Conservation (phyloP, 495 filamentous ascomycete species). For the Daldinia loculata region DNA sequence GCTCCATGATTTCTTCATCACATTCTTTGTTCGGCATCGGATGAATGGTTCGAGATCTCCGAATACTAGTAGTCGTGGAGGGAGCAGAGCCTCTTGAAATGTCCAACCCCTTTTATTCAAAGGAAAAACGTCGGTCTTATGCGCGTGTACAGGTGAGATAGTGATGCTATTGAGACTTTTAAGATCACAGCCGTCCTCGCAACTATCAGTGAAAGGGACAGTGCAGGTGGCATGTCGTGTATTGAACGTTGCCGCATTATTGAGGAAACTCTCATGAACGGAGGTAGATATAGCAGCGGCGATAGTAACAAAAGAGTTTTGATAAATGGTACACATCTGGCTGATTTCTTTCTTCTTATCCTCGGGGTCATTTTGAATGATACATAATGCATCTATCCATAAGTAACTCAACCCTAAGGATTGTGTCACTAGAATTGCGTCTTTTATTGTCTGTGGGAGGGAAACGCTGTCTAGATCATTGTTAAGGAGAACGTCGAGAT, state of each 20-base stretch:
- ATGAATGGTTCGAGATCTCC: conserved; percentile 33
- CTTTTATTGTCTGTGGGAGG: conserved; percentile 19
- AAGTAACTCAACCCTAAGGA: conserved; percentile 28
- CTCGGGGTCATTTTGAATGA: conserved; percentile 43
- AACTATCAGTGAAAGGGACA: conserved; percentile 2
- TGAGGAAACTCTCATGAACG: conserved; percentile 21
- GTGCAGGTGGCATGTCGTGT: conserved; percentile 17
- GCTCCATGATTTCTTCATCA: conserved; percentile 24
- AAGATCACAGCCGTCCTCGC: background rate
- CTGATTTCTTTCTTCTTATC: conserved; percentile 38
- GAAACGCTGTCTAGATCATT: background rate
- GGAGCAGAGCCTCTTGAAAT: conserved; percentile 25
- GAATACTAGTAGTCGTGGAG: conserved; percentile 25
- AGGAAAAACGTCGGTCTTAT: conserved; percentile 19
- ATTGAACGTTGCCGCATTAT: conserved; percentile 10
- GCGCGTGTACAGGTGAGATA: conserved; percentile 15
- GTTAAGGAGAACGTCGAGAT: background rate
- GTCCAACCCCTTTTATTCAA: conserved; percentile 31
- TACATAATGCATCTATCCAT: conserved; percentile 46
- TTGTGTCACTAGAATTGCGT: conserved; percentile 7
- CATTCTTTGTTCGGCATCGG: conserved; percentile 23
- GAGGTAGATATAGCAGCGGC: conserved; percentile 25
- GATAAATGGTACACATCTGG: conserved; percentile 31
- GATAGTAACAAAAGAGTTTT: conserved; percentile 23
- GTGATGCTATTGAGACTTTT: conserved; percentile 2